Evolutionary conservation across 2,329 filamentous ascomycete species (phyloP), one percentile per base, ranked within the genome.

Genomic region (Fusarium sambucinum): DNA sequence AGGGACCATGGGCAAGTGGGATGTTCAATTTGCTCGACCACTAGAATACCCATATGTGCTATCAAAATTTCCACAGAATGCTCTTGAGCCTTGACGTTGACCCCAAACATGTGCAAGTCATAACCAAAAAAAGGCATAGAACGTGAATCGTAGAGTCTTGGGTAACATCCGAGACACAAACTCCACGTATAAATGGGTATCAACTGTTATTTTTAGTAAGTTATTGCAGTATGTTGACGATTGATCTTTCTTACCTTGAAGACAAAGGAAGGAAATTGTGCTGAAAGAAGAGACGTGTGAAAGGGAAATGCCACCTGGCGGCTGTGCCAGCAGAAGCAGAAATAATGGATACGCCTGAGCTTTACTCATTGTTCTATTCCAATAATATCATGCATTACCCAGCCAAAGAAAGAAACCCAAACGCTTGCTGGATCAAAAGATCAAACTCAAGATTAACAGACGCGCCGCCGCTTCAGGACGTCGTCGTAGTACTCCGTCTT

Each of bases 401-500:
- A 46, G 21, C 4, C 23, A 54, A 59, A 62, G 16, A 55, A 55
- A 60, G 6, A 52, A 52, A 47, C 38, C 12, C n/a, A 46, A 47
- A 58, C 8, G 13, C 35, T 17, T 32, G 19, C 14, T 25, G 9
- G 10, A 23, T 19, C 40, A 21, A 42, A 41, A 45, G 21, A 17
- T 27, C 19, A 33, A 19, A 6, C 30, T 23, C 33, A 4, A 25
- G 38, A 53, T 67, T 54, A 79, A 23, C 76, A 70, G 21, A 78
- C 71, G 17, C 75, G 70, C 16, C 74, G 68, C n/a, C 77, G 63
- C 52, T 70, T 74, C 19, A 80, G 40, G 5, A 80, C 74, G 32
- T 80, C 77, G 42, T 80, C 77, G 27, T 79, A 80, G 4, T 70
- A 70, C 35, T 69, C 68, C 57, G 78, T 71, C 75, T 79, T 79